Base-by-base conservation (phyloP, 768 basidiomycete species). In the Phlebiopsis flavidoalba region DNA sequence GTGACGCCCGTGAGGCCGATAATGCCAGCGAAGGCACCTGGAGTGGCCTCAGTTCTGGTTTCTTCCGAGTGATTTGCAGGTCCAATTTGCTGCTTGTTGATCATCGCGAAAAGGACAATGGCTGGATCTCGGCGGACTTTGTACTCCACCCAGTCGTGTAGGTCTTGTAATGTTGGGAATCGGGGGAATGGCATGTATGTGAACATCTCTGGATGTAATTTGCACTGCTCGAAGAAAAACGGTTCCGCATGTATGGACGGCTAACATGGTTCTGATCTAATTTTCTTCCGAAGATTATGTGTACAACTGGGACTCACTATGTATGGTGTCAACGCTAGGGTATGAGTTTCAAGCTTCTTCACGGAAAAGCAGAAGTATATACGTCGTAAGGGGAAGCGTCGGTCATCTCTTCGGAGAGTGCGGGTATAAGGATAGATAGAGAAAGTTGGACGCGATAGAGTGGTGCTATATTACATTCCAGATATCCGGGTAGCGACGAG, bases 311-410 rank as follows among this genome's bases (percentile, higher is more conserved):
- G 2, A n/a, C 26, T 35, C 26, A 35, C 60, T 33, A 73, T 64
- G 67, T 75, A 79, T 0, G 76, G 77, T 1, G 65, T 67, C 24
- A 80, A 69, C 59, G 72, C 72, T 56, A 80, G 66, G 22, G 71
- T 73, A 3, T 70, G 66, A 11, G 67, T 74, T 54, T 77, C 74
- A 14, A 79, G 69, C 7, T 64, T 60, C n/a, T 63, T 45, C 12
- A 79, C 54, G 5, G 75, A 73, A 56, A 69, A 68, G 46, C 62
- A 56, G 64, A 75, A 76, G 61, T 79, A 77, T 79, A 77, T 53
- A 74, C 53, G 60, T 77, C 76, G 58, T 72, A 73, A 26, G 69
- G 21, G 10, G 24, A 2, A 8, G 17, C 35, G 49, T 60, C 58
- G 21, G 35, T n/a, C 59, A 60, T 60, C 35, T 49, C 51, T 26